phyloP scores from a whole-genome alignment of 306 rosid species.

The barrel medic (Medicago truncatula) region DNA sequence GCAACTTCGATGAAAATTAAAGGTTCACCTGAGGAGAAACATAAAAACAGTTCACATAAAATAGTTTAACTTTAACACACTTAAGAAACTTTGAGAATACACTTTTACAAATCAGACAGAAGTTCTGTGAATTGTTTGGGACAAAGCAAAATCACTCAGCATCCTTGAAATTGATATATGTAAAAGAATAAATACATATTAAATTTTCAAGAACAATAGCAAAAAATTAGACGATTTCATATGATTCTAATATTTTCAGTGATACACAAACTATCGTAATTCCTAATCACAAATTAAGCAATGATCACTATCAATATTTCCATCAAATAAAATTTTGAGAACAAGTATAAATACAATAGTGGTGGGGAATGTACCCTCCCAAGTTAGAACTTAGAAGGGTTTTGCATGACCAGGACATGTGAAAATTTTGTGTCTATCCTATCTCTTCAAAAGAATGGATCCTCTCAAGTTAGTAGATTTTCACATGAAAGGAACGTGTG shows the following conservation, averaged over 20 bases:
- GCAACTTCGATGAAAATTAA: conserved; percentile 95
- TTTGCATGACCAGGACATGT: neutral
- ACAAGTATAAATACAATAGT: neutral
- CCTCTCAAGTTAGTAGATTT: neutral
- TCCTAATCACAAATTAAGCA: conserved; percentile 18
- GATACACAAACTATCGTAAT: conserved; percentile 18
- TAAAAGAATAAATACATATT: conserved; percentile 25
- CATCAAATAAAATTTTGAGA: conserved; percentile 10
- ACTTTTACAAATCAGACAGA: conserved; percentile 25
- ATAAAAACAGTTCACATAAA: conserved; percentile 23
- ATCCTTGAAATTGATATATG: conserved; percentile 18
- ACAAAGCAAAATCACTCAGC: conserved; percentile 20
- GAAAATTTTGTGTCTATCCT: neutral
- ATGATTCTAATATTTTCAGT: conserved; percentile 6
- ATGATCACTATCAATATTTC: conserved; percentile 10
- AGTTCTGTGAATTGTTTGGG: conserved; percentile 28
- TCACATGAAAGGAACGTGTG: neutral
- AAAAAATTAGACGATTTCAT: conserved; percentile 31
- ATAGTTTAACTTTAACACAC: conserved; percentile 30
- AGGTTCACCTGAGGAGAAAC: conserved; percentile 66
- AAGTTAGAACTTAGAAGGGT: neutral
- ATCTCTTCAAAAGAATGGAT: neutral
- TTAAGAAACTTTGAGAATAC: conserved; percentile 26
- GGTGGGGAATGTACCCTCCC: neutral
- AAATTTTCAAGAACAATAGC: conserved; percentile 23